Base-by-base conservation (phyloP, 2,329 filamentous ascomycete species). In the Cladophialophora chaetospira region DNA sequence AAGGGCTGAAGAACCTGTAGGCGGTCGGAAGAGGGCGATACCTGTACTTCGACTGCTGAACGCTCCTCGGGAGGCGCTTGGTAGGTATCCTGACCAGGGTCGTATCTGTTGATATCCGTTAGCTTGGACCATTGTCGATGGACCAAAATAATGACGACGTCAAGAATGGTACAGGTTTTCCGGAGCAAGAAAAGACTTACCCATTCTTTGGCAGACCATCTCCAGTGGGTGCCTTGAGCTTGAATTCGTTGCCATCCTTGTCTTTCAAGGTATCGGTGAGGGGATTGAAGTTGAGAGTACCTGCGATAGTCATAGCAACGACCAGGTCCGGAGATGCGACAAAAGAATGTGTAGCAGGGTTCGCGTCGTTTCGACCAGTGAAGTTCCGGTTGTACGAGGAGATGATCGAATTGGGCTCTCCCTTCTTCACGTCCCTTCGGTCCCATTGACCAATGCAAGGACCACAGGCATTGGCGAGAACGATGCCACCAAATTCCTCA, bases 341-440 rank as follows among this genome's bases (percentile, higher is more conserved):
- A 75, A 96, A 96, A 57, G 90, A 90, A 81, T 96, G 91, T 49
- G 91, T 96, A 53, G 91, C 91, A 36, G 91, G 91, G 83, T 96
- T 97, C 66, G 89, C 91, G 68, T 96, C 92, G 76, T 97, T 97
- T 73, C 94, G 91, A 66, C 93, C 93, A 61, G 93, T 97, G 82
- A 99, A 97, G 86, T 99, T 97, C 78, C 94, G 91, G 88, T 99
- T 99, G 87, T 97, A 99, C 25, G 94, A 97, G 44, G 92, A 97
- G 73, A 99, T 82, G 74, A 99, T 99, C 5, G 91, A 95, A 86
- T 99, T 99, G 70, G 91, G 81, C 68, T 89, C 87, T 66, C 93
- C 93, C 85, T 97, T 97, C 83, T 92, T 88, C 55, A 97, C 91
- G 68, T 97, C 93, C 65, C 80, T 82, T 67, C 94, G 88, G 71